Base-by-base conservation (phyloP, 345 rosid species). In the Salix exigua region DNA sequence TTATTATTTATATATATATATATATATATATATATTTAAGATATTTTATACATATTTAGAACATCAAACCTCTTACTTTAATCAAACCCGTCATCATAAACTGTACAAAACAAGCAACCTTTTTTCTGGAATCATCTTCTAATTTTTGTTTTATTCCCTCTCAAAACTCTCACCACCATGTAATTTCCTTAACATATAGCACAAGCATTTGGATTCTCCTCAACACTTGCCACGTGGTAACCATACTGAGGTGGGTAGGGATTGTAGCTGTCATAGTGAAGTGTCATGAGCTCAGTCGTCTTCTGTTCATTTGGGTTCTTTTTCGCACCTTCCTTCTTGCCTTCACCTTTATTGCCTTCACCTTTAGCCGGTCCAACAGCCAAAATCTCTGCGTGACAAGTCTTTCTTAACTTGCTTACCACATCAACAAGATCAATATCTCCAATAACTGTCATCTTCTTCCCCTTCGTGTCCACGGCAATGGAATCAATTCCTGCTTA, bases 381-480 rank as follows among this genome's bases (percentile, higher is more conserved):
- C 2, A 81, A n/a, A 44, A 94, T 75, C 23, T 89, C 79, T 0
- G 87, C 11, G 68, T 19, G 0, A 83, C 87, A 87, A 42, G 12
- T 67, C 63, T 76, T 88, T 66, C 85, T 85, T 33, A 89, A 75
- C 76, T 87, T 91, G 51, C 13, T 58, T 23, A 81, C 87, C 4
- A 91, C 66, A 1, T 19, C 16, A 21, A 83, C 72, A 0, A 90
- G 87, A 51, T 94, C 90, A 0, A 91, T 80, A 0, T 82, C 82
- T 6, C 96, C 97, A 0, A 73, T 83, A 5, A 94, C 88, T 0
- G 97, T 94, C 60, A 94, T 7, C 18, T 90, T 90, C 25, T 71
- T 78, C 2, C 85, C 91, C 25, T 86, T 89, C 85, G 85, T 77
- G 78, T 92, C 89, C 77, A 91, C 74, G 7, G 88, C 70, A 0